A percentile compares a stretch with the other conserved stretches of the same genome.
Evolutionary conservation across 768 basidiomycete species (phyloP).

Genomic region (Pisolithus marmoratus): DNA sequence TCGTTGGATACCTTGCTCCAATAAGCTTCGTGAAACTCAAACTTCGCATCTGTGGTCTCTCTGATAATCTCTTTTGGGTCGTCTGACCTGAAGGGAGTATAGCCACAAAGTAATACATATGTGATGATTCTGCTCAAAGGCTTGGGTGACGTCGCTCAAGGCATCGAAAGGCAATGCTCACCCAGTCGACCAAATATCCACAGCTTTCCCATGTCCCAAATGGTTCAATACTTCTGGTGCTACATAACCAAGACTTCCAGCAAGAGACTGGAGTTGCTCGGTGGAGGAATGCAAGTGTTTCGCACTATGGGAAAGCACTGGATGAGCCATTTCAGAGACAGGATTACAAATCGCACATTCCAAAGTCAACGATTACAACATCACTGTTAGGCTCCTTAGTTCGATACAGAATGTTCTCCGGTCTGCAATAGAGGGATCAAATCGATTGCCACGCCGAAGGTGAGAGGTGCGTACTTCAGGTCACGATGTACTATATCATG

Average conservation of each 20-base stretch:
- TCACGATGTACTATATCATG: conserved; percentile 96
- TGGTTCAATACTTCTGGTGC: conserved; percentile 85
- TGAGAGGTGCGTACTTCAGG: conserved; percentile 58
- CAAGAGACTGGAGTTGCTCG: conserved; percentile 65
- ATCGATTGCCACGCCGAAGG: not conserved
- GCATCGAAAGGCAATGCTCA: conserved; percentile 29
- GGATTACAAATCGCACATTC: conserved; percentile 58
- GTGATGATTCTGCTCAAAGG: conserved; percentile 68
- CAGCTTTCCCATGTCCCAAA: conserved; percentile 84
- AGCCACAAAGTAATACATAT: conserved; percentile 92
- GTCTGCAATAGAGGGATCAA: conserved; percentile 38
- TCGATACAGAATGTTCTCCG: conserved; percentile 94
- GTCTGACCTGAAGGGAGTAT: conserved; percentile 89
- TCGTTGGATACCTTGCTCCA: conserved; percentile 85
- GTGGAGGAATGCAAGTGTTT: conserved; percentile 73
- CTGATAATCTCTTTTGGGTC: conserved; percentile 67
- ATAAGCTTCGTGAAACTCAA: conserved; percentile 90
- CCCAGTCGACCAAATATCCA: conserved; percentile 95
- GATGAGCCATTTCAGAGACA: not conserved
- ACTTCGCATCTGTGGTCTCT: conserved; percentile 79
- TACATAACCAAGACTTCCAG: conserved; percentile 84
- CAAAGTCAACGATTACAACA: conserved; percentile 95
- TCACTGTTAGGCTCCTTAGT: conserved; percentile 72
- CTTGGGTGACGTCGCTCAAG: conserved; percentile 1
- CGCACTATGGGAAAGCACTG: conserved; percentile 41